Evolutionary conservation across 768 basidiomycete species (phyloP), one percentile per base, ranked within the genome.

Genomic region (Tylopilus felleus): DNA sequence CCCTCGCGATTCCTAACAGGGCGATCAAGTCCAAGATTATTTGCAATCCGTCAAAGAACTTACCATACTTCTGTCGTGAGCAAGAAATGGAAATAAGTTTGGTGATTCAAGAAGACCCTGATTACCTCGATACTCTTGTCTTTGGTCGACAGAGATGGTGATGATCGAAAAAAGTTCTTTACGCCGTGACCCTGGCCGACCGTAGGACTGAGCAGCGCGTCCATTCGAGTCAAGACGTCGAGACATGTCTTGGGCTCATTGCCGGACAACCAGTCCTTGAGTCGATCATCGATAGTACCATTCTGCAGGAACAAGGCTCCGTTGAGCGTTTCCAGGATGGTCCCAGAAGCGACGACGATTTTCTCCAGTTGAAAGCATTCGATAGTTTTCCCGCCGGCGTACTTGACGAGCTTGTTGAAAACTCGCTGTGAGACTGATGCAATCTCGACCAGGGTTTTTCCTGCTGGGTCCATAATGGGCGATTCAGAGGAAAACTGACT

Each of bases 11-110:
- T 49, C 58, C 55, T 52, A 17, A 16, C 1, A 4, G 14, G 8
- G 13, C 6, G 14, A n/a, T 46, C 17, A 48, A 9, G 5, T 1
- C 13, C 2, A 6, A 22, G 5, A 2, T 21, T 9, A 19, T 19
- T 8, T 1, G 2, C 14, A 1, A 19, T 3, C 5, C 3, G 10
- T 8, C 16, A 8, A 33, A 10, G 22, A n/a, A 39, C 59, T 52
- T 27, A 50, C 60, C 60, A 60, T 8, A 60, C n/a, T 0, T 59
- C 61, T 6, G 44, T 43, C 9, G 50, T 33, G 29, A 62, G 52
- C n/a, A 62, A 42, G n/a, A 50, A 55, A 42, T 51, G 61, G 19
- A 62, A 62, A 27, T 48, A 53, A 8, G 19, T 9, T 6, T 48
- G 14, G 7, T 25, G 27, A 8, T 17, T 52, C 10, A 25, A 4